These are phyloP conservation scores for Ramalina intermedia DNA, from an alignment of 495 filamentous ascomycete species.

Conservation along the genomic window DNA sequence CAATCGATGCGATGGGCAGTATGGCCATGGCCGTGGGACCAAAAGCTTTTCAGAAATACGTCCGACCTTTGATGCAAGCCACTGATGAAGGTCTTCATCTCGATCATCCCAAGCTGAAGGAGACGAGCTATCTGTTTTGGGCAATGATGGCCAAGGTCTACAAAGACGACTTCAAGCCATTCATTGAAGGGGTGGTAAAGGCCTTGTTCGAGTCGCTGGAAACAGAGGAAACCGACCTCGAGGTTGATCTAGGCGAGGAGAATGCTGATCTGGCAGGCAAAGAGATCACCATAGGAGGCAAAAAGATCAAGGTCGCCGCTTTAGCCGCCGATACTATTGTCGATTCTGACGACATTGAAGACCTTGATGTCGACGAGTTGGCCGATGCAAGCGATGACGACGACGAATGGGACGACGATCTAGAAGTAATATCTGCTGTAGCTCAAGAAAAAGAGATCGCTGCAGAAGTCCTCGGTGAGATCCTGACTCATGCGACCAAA, in stretches of 20 bases:
- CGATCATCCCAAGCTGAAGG: conserved; percentile 75
- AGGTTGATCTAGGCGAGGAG: conserved; percentile 63
- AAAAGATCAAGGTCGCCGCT: conserved; percentile 67
- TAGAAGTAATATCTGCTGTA: conserved; percentile 65
- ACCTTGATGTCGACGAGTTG: conserved; percentile 29
- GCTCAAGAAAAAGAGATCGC: conserved; percentile 97
- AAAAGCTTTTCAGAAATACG: conserved; percentile 76
- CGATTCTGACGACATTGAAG: conserved; percentile 42
- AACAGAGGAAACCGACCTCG: conserved; percentile 77
- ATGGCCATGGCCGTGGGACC: conserved; percentile 82
- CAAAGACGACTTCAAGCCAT: conserved; percentile 73
- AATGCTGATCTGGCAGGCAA: conserved; percentile 64
- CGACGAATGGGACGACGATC: conserved; percentile 73
- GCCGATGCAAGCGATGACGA: conserved; percentile 41
- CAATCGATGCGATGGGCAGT: conserved; percentile 82
- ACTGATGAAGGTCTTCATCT: conserved; percentile 86
- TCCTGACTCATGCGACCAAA: conserved; percentile 68
- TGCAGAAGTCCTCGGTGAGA: conserved; percentile 82
- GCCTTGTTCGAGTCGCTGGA: conserved; percentile 74
- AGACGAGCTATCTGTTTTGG: conserved; percentile 96
- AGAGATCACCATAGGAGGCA: conserved; percentile 61
- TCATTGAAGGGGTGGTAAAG: conserved; percentile 72
- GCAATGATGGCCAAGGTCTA: conserved; percentile 89
- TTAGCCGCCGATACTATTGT: conserved; percentile 38
- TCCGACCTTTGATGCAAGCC: conserved; percentile 73